Evolutionary conservation across 129 eudicot species (phyloP).

Genomic region (Smallanthus sonchifolius): DNA sequence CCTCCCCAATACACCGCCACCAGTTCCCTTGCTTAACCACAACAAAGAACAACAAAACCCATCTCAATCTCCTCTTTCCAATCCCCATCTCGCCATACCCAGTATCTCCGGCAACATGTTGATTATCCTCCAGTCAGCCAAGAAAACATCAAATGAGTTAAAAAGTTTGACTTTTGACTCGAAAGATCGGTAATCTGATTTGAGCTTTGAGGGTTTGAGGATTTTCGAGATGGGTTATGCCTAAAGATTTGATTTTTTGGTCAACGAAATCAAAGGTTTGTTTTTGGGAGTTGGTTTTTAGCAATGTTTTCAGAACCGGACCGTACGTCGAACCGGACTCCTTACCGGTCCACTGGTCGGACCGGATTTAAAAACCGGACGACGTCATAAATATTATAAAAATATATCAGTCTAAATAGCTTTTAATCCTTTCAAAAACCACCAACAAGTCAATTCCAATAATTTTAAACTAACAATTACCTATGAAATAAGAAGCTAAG

Average conservation of each 20-base stretch:
- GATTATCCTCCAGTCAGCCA: slow-evolving; percentile 50
- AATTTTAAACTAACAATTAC: too few species aligned
- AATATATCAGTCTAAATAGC: too few species aligned
- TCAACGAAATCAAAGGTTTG: slow-evolving; percentile 47
- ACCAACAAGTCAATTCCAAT: too few species aligned
- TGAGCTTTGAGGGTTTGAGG: slow-evolving; percentile 54
- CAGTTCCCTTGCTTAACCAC: slow-evolving; percentile 69
- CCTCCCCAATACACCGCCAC: too few species aligned
- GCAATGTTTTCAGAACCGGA: too few species aligned
- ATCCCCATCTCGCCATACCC: slow-evolving; percentile 41
- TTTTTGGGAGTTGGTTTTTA: slow-evolving; percentile 38
- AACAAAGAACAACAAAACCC: slow-evolving; percentile 47
- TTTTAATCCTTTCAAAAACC: too few species aligned
- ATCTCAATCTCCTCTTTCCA: slow-evolving; percentile 80
- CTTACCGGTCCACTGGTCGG: too few species aligned
- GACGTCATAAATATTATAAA: too few species aligned
- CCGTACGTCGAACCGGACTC: too few species aligned
- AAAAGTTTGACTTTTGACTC: slow-evolving; percentile 53
- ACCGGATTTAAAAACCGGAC: too few species aligned
- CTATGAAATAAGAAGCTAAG: too few species aligned
- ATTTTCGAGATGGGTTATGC: slow-evolving; percentile 43
- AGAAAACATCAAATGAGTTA: slow-evolving; percentile 53
- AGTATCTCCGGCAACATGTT: slow-evolving; percentile 48
- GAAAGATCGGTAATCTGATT: slow-evolving; percentile 55
- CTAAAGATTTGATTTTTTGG: slow-evolving; percentile 38